Evolutionary conservation across 179 eudicot species (phyloP).

Genomic region (Silene coronaria): DNA sequence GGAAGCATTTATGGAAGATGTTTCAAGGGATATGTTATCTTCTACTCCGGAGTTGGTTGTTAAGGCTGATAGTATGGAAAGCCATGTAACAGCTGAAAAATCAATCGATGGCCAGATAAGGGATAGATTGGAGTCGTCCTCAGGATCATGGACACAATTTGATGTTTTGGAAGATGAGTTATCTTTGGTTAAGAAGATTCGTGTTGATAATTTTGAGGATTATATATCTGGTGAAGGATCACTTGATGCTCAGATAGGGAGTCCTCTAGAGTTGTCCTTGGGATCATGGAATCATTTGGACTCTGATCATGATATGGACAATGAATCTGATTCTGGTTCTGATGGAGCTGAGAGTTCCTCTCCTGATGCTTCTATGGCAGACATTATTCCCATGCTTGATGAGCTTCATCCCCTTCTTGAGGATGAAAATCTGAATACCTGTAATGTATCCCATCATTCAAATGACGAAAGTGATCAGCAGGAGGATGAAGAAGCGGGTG

Average conservation of each 20-base stretch:
- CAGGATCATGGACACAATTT: slow-evolving; percentile 49
- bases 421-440: slow-evolving; percentile 37
- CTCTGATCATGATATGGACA: slow-evolving; percentile 33
- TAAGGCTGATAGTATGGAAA: slow-evolving; percentile 31
- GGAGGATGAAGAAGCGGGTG: slow-evolving; percentile 42
- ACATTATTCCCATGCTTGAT: slow-evolving; percentile 87
- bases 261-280: slow-evolving; percentile 43
- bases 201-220: slow-evolving; percentile 19
- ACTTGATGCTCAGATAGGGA: slow-evolving; percentile 38
- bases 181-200: slow-evolving; percentile 20
- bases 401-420: slow-evolving; percentile 88
- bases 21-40: slow-evolving; percentile 14
- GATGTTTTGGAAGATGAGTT: slow-evolving; percentile 26
- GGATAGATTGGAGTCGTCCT: slow-evolving; percentile 43
- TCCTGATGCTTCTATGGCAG: slow-evolving; percentile 93
- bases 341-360: slow-evolving; percentile 91
- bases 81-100: slow-evolving; percentile 37
- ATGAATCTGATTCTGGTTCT: slow-evolving; percentile 58
- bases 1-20: slow-evolving; percentile 40
- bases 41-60: slow-evolving; percentile 15
- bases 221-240: slow-evolving; percentile 41
- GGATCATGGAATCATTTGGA: slow-evolving; percentile 55
- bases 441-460: slow-evolving; percentile 44
- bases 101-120: slow-evolving; percentile 35
- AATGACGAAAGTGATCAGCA: slow-evolving; percentile 44